Evolutionary conservation across 441 rosid species (phyloP), one percentile per base, ranked within the genome.

Genomic region (Bocquillonia castaneifolia): DNA sequence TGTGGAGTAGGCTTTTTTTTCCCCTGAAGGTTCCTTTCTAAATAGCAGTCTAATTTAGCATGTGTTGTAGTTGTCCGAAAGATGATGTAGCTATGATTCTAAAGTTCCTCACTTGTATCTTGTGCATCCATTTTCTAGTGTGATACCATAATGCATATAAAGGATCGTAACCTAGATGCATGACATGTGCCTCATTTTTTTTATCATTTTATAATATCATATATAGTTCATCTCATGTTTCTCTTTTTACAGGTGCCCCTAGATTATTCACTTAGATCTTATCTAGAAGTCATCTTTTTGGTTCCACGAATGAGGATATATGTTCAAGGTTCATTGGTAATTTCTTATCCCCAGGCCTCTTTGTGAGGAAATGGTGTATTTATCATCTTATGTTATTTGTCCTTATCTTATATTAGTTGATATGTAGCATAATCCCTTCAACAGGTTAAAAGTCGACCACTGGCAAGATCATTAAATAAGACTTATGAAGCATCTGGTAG

Each of bases 181-280:
- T 34, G 45, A 8, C 55, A 58, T 58, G 17, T 31, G 22, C 64
- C 18, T 59, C 5, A 28, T 7, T 52, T 23, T 26, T 50, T 37
- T 28, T 25, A 25, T 55, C 22, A 42, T 40, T 42, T 42, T 61
- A 3, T 56, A 67, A 20, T 48, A 48, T 67, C 39, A 42, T 17
- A 31, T 60, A 17, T n/a, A n/a, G 45, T 50, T 66, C 58, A 62
- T 63, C 40, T 10, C 51, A 8, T 59, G 20, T 32, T 23, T 73
- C 32, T 26, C 53, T 34, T 62, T 23, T 76, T 52, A 29, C 63
- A 76, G 80, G 82, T 79, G 10, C 76, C 69, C 5, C 42, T 79
- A 29, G 80, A 79, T 64, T 76, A 67, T 50, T 79, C 82, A n/a
- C 80, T 79, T 60, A 22, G 82, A 45, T 70, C 78, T 66, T 79